phyloP scores from a whole-genome alignment of 352 stramenopile species.

The Globisporangium abappressorium region DNA sequence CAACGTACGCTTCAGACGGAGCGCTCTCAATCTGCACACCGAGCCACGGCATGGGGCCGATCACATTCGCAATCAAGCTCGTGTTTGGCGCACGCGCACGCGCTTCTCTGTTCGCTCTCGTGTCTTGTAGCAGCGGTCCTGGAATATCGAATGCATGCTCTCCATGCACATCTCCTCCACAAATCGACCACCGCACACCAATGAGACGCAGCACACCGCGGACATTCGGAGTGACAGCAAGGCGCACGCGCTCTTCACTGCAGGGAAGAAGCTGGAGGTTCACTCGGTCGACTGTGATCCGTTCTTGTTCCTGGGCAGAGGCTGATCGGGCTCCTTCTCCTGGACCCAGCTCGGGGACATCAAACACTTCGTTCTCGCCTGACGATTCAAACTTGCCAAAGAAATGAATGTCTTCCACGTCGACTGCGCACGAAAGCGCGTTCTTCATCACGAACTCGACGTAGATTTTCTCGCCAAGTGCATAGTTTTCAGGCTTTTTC shows the following conservation, averaged over 20 bases:
- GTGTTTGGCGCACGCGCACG: slow-evolving; percentile 72
- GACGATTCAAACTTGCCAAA: slow-evolving; percentile 63
- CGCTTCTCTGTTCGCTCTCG: slow-evolving; percentile 64
- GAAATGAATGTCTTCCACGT: slow-evolving; percentile 78
- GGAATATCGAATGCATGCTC: slow-evolving; percentile 83
- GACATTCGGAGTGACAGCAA: slow-evolving; percentile 59
- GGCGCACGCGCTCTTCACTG: slow-evolving; percentile 69
- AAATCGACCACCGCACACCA: slow-evolving; percentile 83
- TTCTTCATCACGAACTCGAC: slow-evolving; percentile 90
- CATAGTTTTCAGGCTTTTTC: slow-evolving; percentile 54
- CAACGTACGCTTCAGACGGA: slow-evolving; percentile 44
- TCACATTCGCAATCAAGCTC: slow-evolving; percentile 69
- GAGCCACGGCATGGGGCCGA: slow-evolving; percentile 78
- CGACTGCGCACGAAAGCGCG: slow-evolving; percentile 75
- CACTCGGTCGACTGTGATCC: slow-evolving; percentile 62
- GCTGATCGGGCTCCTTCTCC: neutral
- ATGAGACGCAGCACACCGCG: slow-evolving; percentile 58
- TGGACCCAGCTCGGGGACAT: slow-evolving; percentile 36
- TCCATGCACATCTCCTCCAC: slow-evolving; percentile 71
- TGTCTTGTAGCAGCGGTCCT: slow-evolving; percentile 78
- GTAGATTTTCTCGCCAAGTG: slow-evolving; percentile 74
- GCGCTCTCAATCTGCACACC: slow-evolving; percentile 58
- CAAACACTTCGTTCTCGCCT: slow-evolving; percentile 27
- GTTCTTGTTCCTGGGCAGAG: slow-evolving; percentile 17
- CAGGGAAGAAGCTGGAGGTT: slow-evolving; percentile 73